Conservation (phyloP, 495 filamentous ascomycete genomes). For the Rusavskia elegans region DNA sequence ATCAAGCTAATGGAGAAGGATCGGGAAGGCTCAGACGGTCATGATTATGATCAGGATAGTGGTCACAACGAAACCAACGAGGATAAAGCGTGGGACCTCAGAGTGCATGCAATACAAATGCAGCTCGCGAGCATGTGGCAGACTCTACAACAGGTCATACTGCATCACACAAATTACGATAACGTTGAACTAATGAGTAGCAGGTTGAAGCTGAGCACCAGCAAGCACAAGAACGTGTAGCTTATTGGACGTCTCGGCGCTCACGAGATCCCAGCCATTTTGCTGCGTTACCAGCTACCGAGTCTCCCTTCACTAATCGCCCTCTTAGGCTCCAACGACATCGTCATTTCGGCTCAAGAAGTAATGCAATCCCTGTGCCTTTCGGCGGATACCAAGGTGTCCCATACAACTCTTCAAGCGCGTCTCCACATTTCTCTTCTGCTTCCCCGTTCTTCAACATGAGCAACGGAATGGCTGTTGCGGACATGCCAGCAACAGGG, state of each 20-base stretch:
- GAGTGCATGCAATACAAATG: conserved; percentile 29
- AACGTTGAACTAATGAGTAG: background rate
- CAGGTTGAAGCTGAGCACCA: conserved; percentile 33
- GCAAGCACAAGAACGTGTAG: conserved; percentile 34
- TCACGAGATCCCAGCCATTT: conserved; percentile 28
- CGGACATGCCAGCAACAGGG: background rate
- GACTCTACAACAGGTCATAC: conserved; percentile 25
- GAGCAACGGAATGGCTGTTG: conserved; percentile 38
- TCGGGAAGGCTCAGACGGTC: conserved; percentile 36
- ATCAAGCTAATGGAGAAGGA: conserved; percentile 50
- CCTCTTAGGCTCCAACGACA: conserved; percentile 27
- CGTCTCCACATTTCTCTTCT: conserved; percentile 32
- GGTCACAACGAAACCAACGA: conserved; percentile 37
- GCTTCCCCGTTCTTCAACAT: conserved; percentile 41
- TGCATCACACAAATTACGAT: background rate
- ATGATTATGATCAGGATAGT: conserved; percentile 29
- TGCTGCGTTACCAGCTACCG: conserved; percentile 23
- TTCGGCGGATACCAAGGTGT: conserved; percentile 24
- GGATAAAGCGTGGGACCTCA: conserved; percentile 38
- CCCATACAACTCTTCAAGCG: conserved; percentile 27
- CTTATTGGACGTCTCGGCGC: conserved; percentile 31
- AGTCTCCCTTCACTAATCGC: conserved; percentile 24
- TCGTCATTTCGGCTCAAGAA: conserved; percentile 31
- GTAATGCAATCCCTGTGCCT: conserved; percentile 32
- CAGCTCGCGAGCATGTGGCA: conserved; percentile 35